phyloP scores from a whole-genome alignment of 169 alveolate species.

The Plasmodium vinckei region DNA sequence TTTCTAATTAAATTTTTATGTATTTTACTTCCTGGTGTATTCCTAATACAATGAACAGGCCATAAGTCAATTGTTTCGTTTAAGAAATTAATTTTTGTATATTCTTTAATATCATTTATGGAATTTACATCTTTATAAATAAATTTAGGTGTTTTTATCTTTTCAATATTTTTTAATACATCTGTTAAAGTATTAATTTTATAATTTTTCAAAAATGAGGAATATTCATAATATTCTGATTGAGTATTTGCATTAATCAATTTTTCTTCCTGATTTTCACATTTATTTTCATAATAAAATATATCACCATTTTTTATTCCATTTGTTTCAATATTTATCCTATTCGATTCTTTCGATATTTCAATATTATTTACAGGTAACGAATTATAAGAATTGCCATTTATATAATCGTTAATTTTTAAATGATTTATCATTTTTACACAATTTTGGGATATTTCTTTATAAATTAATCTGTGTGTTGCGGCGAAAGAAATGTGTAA shows the following conservation, averaged over 20 bases:
- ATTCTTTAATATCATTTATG: slow-evolving; percentile 46
- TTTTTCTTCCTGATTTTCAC: neutral
- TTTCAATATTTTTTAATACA: slow-evolving; percentile 36
- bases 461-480: slow-evolving; percentile 41
- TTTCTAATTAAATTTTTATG: slow-evolving; percentile 55
- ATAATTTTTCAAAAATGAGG: slow-evolving; percentile 10
- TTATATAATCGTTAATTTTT: neutral
- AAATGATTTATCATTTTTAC: no score
- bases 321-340: neutral
- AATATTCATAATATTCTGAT: neutral
- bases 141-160: slow-evolving; percentile 6
- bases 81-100: slow-evolving; percentile 27
- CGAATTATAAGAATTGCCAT: neutral
- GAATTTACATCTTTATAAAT: slow-evolving; percentile 53
- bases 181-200: slow-evolving; percentile 33
- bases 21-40: slow-evolving; percentile 54
- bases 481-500: slow-evolving; percentile 54
- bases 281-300: no score
- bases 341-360: neutral
- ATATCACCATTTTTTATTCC: neutral
- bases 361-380: neutral
- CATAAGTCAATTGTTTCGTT: slow-evolving; percentile 57
- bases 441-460: slow-evolving; percentile 21
- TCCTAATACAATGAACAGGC: slow-evolving; percentile 69
- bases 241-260: neutral